Conservation (phyloP, 768 basidiomycete genomes). For the Collybiopsis confluens region DNA sequence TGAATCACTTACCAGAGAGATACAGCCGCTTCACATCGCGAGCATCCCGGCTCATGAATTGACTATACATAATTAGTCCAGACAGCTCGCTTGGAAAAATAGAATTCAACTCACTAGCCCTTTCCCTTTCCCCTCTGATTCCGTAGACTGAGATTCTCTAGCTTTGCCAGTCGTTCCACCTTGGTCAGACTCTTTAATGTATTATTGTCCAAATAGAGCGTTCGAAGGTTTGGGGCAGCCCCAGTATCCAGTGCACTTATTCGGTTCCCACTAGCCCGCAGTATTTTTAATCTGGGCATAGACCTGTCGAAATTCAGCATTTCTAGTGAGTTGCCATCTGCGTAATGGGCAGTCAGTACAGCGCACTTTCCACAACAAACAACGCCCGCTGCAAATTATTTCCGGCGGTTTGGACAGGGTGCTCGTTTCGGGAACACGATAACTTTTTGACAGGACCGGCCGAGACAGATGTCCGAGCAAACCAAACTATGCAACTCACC, state of each 20-base stretch:
- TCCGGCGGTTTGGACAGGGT: neutral
- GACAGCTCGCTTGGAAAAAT: conserved; percentile 15
- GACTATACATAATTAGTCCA: conserved; percentile 23
- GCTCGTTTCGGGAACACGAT: neutral
- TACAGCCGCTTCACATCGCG: conserved; percentile 93
- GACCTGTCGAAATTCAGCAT: conserved; percentile 47
- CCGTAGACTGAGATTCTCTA: conserved; percentile 90
- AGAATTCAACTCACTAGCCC: conserved; percentile 57
- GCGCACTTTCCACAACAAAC: no score
- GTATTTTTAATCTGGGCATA: conserved; percentile 73
- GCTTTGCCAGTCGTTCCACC: conserved; percentile 54
- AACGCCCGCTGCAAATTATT: neutral
- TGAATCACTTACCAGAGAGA: conserved; percentile 73
- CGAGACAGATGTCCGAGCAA: conserved; percentile 6
- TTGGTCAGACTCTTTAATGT: conserved; percentile 45
- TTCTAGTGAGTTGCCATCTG: conserved; percentile 72
- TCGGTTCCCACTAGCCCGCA: conserved; percentile 82
- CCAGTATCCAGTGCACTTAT: conserved; percentile 62
- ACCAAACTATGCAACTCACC: conserved; percentile 51
- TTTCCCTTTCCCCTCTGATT: conserved; percentile 75
- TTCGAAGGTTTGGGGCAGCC: conserved; percentile 68
- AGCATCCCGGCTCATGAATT: conserved; percentile 61
- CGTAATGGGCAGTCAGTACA: no score
- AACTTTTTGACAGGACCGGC: neutral
- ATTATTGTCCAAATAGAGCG: conserved; percentile 92